phyloP scores from a whole-genome alignment of 805 yeast genomes.

The Lachancea nothofagi region DNA sequence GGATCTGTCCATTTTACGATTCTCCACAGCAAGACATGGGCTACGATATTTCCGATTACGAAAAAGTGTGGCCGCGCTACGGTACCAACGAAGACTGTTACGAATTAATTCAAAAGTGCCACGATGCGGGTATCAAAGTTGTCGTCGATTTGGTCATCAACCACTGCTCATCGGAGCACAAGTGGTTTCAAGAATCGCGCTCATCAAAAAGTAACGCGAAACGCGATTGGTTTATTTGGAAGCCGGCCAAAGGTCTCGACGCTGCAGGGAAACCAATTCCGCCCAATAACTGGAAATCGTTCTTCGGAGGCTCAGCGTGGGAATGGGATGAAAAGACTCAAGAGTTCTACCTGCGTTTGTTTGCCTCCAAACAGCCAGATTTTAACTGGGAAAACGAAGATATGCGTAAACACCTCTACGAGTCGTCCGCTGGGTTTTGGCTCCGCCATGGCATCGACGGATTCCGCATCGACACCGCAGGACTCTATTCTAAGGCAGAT shows the following conservation, averaged over 20 bases:
- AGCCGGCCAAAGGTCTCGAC: constrained; percentile 42
- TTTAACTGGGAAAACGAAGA: constrained; percentile 52
- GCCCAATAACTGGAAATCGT: constrained; percentile 52
- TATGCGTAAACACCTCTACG: constrained; percentile 34
- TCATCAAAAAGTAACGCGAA: constrained; percentile 47
- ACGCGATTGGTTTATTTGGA: constrained; percentile 48
- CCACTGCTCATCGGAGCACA: constrained; percentile 52
- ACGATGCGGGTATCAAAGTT: constrained; percentile 46
- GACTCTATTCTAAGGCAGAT: constrained; percentile 45
- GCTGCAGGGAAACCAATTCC: constrained; percentile 46
- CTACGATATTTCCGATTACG: constrained; percentile 52
- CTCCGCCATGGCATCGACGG: constrained; percentile 53
- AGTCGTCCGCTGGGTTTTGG: constrained; percentile 48
- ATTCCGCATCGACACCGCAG: constrained; percentile 53
- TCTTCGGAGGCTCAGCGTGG: constrained; percentile 55
- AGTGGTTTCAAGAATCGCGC: constrained; percentile 53
- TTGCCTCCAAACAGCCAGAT: constrained; percentile 53
- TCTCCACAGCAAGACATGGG: constrained; percentile 62
- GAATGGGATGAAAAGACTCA: constrained; percentile 46
- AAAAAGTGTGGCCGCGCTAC: constrained; percentile 44
- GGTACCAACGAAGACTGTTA: constrained; percentile 53
- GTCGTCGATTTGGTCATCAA: constrained; percentile 53
- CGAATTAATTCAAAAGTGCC: constrained; percentile 42
- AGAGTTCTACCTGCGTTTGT: constrained; percentile 51
- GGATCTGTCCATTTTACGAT: constrained; percentile 55